Evolutionary conservation across 208 protist genomes (phyloP).

Genomic region (Leishmania tarentolae): DNA sequence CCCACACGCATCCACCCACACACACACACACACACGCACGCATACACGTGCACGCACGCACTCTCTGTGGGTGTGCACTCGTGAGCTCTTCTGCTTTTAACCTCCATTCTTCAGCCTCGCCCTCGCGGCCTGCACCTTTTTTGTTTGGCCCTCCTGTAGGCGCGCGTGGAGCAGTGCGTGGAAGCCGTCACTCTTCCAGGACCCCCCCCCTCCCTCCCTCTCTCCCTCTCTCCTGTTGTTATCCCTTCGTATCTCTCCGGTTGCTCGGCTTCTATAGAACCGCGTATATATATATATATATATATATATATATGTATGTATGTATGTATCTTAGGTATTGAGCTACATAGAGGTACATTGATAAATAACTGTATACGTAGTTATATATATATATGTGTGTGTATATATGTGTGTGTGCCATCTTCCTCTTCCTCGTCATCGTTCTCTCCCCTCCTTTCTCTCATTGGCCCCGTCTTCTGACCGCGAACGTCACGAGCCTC

Average conservation of each 20-base stretch:
- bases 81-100: not conserved
- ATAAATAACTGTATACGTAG: no score
- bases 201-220: not conserved
- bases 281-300: not conserved
- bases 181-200: not conserved
- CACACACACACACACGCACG: not conserved
- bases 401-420: not conserved
- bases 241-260: not conserved
- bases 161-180: no score
- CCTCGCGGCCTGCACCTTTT: no score
- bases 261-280: no score
- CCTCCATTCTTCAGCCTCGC: no score
- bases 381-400: not conserved
- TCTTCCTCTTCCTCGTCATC: not conserved
- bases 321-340: no score
- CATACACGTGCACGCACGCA: not conserved
- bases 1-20: no score
- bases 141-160: no score
- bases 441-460: no score
- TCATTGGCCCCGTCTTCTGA: no score
- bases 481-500: not conserved
- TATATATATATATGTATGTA: not conserved
- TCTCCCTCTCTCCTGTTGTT: not conserved
- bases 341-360: no score
- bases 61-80: not conserved